Percentiles rank a stretch among this genome's conserved stretches.
Evolutionary conservation across 1,284 basidiomycete genomes (phyloP).

Genomic region (Leccinum proximum): DNA sequence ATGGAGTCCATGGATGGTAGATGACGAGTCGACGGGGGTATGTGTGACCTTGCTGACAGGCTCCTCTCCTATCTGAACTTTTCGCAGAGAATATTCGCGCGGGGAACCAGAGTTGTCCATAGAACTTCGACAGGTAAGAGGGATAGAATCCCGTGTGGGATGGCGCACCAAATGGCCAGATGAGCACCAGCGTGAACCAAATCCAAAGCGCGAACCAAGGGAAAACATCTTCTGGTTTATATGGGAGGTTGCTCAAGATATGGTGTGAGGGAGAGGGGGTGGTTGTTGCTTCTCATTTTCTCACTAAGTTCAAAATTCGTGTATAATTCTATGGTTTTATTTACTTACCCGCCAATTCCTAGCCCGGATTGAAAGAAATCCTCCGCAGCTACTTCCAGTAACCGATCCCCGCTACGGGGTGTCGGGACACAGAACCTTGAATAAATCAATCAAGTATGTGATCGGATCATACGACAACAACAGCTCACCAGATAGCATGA

Average conservation of each 20-base stretch:
- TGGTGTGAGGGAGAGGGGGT: constrained; percentile 55
- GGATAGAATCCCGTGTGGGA: constrained; percentile 12
- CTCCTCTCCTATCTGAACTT: constrained; percentile 6
- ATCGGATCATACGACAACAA: too few relatives aligned
- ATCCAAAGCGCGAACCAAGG: constrained; percentile 20
- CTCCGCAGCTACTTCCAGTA: too few relatives aligned
- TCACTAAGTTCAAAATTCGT: constrained; percentile 37
- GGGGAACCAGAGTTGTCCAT: constrained; percentile 27
- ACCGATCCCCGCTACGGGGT: too few relatives aligned
- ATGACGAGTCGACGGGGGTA: constrained; percentile 23
- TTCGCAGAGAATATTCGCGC: constrained; percentile 24
- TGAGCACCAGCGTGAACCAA: constrained; percentile 18
- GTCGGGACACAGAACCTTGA: too few relatives aligned
- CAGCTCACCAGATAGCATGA: too few relatives aligned
- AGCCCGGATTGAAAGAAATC: too few relatives aligned
- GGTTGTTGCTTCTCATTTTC: constrained; percentile 51
- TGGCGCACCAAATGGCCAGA: constrained; percentile 16
- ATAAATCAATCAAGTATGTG: too few relatives aligned
- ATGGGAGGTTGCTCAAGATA: constrained; percentile 37
- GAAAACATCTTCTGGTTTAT: not conserved
- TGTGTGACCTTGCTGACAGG: constrained; percentile 15
- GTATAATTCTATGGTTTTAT: constrained; percentile 8
- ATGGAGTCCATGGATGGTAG: constrained; percentile 8
- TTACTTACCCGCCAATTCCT: constrained; percentile 4
- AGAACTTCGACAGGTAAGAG: constrained; percentile 18